phyloP scores from a whole-genome alignment of 495 filamentous ascomycete species.

The Neurospora hispaniola region DNA sequence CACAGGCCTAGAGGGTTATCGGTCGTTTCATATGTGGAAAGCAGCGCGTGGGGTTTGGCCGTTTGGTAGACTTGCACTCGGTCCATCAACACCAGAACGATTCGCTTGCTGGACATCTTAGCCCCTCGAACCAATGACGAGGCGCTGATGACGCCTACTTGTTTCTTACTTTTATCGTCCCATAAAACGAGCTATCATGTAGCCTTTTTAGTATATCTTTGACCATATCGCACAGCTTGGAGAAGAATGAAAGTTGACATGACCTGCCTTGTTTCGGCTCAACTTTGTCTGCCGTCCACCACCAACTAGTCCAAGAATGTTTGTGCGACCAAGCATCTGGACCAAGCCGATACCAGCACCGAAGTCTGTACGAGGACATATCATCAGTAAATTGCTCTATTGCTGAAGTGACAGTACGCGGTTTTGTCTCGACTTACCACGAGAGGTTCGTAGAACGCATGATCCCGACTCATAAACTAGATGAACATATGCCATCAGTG shows the following conservation, averaged over 20 bases:
- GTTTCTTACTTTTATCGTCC: constrained; percentile 76
- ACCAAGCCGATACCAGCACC: constrained; percentile 74
- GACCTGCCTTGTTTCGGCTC: constrained; percentile 68
- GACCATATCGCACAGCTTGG: not conserved
- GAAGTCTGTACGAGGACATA: constrained; percentile 47
- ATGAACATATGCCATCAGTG: constrained; percentile 5
- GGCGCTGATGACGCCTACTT: constrained; percentile 46
- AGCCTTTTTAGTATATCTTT: constrained; percentile 1
- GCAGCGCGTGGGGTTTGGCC: constrained; percentile 59
- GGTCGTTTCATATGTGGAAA: constrained; percentile 71
- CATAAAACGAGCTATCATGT: constrained; percentile 64
- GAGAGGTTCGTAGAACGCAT: constrained; percentile 56
- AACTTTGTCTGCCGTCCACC: constrained; percentile 82
- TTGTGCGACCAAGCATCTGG: constrained; percentile 80
- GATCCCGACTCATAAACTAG: constrained; percentile 69
- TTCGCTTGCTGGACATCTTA: constrained; percentile 63
- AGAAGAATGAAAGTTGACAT: not conserved
- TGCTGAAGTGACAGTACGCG: not conserved
- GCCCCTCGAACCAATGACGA: constrained; percentile 63
- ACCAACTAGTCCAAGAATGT: constrained; percentile 82
- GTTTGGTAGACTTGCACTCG: constrained; percentile 76
- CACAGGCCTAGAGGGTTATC: constrained; percentile 80
- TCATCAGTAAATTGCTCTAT: not conserved
- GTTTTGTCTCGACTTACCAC: constrained; percentile 23
- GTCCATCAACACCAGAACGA: constrained; percentile 74